A percentile compares a stretch with the other conserved stretches of the same genome.
These are phyloP conservation scores for Staphylotrichum longicolle DNA, from an alignment of 495 filamentous ascomycete genomes.

Conservation along the genomic window DNA sequence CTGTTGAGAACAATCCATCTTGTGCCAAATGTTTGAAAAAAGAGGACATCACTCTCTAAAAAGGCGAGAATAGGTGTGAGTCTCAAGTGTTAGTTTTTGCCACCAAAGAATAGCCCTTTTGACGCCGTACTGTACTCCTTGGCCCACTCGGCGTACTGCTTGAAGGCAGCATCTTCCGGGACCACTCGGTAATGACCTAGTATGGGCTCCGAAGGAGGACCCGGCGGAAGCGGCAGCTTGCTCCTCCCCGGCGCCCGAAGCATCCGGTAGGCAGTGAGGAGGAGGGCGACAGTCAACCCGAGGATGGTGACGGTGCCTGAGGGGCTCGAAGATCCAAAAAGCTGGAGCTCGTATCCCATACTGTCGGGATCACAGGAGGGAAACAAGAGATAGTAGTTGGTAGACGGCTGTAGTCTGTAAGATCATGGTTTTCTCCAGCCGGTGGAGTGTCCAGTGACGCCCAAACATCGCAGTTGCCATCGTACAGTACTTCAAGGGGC, in stretches of 20 bases:
- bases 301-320: background rate
- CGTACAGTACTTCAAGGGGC: background rate
- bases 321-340: background rate
- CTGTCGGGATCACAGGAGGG: no score
- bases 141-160: conserved; percentile 42
- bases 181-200: conserved; percentile 44
- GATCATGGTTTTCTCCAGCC: no score
- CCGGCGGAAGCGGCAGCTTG: conserved; percentile 35
- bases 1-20: conserved; percentile 46
- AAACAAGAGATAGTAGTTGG: no score
- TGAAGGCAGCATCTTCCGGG: conserved; percentile 41
- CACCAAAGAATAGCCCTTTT: background rate
- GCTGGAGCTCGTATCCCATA: background rate
- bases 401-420: background rate
- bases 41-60: conserved; percentile 36
- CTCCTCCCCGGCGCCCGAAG: background rate
- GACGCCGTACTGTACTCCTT: conserved; percentile 38
- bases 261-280: background rate
- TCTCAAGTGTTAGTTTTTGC: background rate
- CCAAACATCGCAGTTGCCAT: no score
- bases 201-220: conserved; percentile 41
- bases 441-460: no score
- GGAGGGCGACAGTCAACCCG: conserved; percentile 3
- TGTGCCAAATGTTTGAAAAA: conserved; percentile 44
- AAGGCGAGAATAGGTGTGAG: background rate